phyloP scores from a whole-genome alignment of 1,284 basidiomycete genomes.

The Austroboletus olivaceoglutinosus region DNA sequence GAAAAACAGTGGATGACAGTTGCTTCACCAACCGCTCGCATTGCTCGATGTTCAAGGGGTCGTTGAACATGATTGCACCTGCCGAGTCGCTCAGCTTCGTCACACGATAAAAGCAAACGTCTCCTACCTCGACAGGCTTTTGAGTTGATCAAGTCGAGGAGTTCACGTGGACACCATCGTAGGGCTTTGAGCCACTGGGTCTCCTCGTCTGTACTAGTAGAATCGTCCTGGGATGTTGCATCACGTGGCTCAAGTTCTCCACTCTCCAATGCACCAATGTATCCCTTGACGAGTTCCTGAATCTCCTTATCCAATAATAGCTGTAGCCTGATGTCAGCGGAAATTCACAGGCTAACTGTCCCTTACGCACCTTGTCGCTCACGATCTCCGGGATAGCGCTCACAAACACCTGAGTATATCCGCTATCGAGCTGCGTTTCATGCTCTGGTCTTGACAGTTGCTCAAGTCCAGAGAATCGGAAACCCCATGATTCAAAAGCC shows the following conservation, averaged over 20 bases:
- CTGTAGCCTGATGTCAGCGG: slow-evolving; percentile 37
- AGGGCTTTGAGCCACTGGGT: slow-evolving; percentile 67
- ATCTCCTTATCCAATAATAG: slow-evolving; percentile 63
- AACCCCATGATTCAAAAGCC: slow-evolving; percentile 71
- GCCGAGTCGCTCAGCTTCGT: slow-evolving; percentile 9
- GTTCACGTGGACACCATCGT: slow-evolving; percentile 73
- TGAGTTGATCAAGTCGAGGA: slow-evolving; percentile 85
- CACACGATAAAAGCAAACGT: not conserved
- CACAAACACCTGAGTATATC: slow-evolving; percentile 60
- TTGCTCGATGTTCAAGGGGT: slow-evolving; percentile 65
- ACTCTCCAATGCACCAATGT: slow-evolving; percentile 48
- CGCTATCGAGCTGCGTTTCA: slow-evolving; percentile 29
- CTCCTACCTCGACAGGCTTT: slow-evolving; percentile 85
- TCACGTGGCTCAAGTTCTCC: slow-evolving; percentile 22
- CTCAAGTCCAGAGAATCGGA: slow-evolving; percentile 50
- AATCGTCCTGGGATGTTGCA: slow-evolving; percentile 12
- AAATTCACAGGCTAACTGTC: not conserved
- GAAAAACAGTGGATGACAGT: slow-evolving; percentile 71
- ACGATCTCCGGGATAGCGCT: slow-evolving; percentile 61
- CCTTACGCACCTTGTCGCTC: slow-evolving; percentile 58
- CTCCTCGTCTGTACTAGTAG: slow-evolving; percentile 30
- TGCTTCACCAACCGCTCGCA: slow-evolving; percentile 67
- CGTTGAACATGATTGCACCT: slow-evolving; percentile 98
- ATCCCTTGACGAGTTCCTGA: slow-evolving; percentile 64
- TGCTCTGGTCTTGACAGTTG: slow-evolving; percentile 17